Base-by-base conservation (phyloP, 768 basidiomycete genomes). In the Calocera viscosa region DNA sequence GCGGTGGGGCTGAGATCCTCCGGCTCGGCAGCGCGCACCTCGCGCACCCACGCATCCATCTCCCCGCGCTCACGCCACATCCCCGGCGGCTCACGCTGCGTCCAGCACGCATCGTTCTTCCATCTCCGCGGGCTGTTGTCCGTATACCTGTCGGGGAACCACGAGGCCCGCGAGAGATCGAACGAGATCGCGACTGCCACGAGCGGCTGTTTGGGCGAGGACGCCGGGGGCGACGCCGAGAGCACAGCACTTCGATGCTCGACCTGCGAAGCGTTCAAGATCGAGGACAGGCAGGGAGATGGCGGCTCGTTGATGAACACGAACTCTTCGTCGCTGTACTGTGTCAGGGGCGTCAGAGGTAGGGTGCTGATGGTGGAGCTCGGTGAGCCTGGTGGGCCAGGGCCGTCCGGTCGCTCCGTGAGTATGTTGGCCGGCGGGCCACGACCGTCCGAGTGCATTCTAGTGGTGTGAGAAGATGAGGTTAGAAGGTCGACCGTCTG, bases 41-140 rank as follows among this genome's bases (percentile, higher is more conserved):
- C 53, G 26, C 30, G 26, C 14, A 60, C 53, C 53, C 53, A 60
- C 11, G 53, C 53, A 10, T 32, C 30, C 30, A 60, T 26, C 53
- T 60, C 53, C 53, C 53, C 53, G 24, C 30, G 53, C 53, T 60
- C 53, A 26, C 53, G 53, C 53, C 53, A 60, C 53, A 60, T 28
- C 5, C 53, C 53, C 30, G 53, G 53, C 30, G 53, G 53, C 53
- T 60, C 53, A 5, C 53, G 11, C 53, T 60, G 53, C 14, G 53
- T 60, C 53, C 53, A 60, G 53, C 53, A 60, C 7, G 53, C 53
- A 32, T 32, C 26, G 11, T 16, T 32, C 30, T 22, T 60, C 53
- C 53, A 60, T 30, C 53, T 60, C 30, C 53, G 11, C 24, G 53
- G 53, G 24, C 26, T 60, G 26, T 28, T 26, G 24, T 60, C 53